A percentile compares a stretch with the other conserved stretches of the same genome.
Conservation (phyloP, 352 stramenopile genomes). For the Thraustochytrium sp. region DNA sequence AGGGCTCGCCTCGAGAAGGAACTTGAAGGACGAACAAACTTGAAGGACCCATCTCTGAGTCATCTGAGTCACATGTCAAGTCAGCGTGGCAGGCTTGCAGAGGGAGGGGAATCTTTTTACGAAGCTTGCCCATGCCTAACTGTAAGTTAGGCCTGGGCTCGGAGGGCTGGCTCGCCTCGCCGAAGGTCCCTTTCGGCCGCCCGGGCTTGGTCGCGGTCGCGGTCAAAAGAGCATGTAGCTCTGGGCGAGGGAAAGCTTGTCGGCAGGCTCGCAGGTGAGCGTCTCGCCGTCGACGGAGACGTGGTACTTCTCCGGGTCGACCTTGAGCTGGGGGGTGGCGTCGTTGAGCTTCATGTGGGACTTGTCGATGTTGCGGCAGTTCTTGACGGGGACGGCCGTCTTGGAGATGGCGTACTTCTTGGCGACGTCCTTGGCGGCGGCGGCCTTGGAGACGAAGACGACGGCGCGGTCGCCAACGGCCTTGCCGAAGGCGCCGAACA, state of each 20-base stretch:
- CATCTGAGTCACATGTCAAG: too few relatives aligned
- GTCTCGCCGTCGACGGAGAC: constrained; percentile 79
- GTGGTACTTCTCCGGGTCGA: constrained; percentile 93
- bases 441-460: constrained; percentile 79
- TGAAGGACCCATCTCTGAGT: too few relatives aligned
- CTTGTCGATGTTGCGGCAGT: constrained; percentile 79
- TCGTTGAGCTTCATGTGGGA: constrained; percentile 94
- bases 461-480: constrained; percentile 65
- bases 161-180: too few relatives aligned
- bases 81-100: too few relatives aligned
- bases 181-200: too few relatives aligned
- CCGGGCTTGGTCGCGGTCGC: background rate
- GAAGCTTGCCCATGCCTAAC: too few relatives aligned
- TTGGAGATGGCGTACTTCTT: constrained; percentile 75
- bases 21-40: too few relatives aligned
- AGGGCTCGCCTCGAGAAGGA: too few relatives aligned
- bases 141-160: too few relatives aligned
- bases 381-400: constrained; percentile 67
- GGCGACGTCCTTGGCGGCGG: constrained; percentile 63
- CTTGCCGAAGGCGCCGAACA: constrained; percentile 75
- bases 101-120: too few relatives aligned
- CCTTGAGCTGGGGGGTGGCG: constrained; percentile 80
- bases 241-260: constrained; percentile 77
- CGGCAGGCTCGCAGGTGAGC: constrained; percentile 73
- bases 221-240: constrained; percentile 86